A percentile compares a stretch with the other conserved stretches of the same genome.
phyloP scores from a whole-genome alignment of 2,329 filamentous ascomycete species.

The Juglanconis oblonga region DNA sequence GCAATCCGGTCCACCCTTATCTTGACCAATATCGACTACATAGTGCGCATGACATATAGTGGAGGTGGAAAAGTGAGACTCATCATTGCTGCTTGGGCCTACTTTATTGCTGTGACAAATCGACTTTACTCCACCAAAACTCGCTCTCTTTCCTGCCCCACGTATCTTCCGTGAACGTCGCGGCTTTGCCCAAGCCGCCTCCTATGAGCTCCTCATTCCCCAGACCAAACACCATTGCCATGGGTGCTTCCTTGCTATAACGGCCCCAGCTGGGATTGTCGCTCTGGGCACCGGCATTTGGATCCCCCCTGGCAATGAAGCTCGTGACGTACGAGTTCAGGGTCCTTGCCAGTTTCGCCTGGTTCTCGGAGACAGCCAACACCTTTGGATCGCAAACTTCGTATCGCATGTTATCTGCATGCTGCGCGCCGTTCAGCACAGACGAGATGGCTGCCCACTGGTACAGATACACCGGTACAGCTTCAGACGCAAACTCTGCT shows the following conservation, averaged over 20 bases:
- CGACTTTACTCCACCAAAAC: constrained; percentile 46
- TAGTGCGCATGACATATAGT: neutral
- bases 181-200: constrained; percentile 32
- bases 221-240: constrained; percentile 41
- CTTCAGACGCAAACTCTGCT: constrained; percentile 36
- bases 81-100: neutral
- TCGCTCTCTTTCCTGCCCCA: constrained; percentile 41
- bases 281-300: constrained; percentile 34
- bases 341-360: constrained; percentile 38
- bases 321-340: constrained; percentile 47
- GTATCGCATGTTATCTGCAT: constrained; percentile 47
- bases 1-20: neutral
- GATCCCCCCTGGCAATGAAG: constrained; percentile 45
- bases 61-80: neutral
- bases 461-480: constrained; percentile 45
- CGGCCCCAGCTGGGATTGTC: constrained; percentile 33
- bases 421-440: constrained; percentile 41
- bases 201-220: constrained; percentile 47
- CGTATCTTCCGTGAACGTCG: constrained; percentile 36
- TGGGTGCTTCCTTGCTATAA: constrained; percentile 27
- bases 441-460: constrained; percentile 50
- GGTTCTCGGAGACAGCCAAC: constrained; percentile 32
- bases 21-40: neutral
- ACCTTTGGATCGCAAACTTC: constrained; percentile 39
- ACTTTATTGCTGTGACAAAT: constrained; percentile 31